phyloP scores from a whole-genome alignment of 164 flowering plant species.

The Litsea cubeba region DNA sequence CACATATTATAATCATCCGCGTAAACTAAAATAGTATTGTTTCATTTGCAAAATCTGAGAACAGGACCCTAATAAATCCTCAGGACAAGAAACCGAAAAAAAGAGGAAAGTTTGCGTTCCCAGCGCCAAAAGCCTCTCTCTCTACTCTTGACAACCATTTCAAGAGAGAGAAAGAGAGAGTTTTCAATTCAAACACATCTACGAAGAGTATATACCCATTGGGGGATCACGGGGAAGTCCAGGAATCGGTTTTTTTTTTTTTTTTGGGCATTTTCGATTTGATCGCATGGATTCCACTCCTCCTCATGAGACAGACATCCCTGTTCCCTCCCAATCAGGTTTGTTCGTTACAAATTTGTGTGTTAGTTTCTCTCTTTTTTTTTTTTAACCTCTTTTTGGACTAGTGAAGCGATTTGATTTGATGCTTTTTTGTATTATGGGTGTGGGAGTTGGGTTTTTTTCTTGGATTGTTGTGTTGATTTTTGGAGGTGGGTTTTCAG shows the following conservation, averaged over 20 bases:
- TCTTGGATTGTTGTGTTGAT: background rate
- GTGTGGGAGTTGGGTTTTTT: background rate
- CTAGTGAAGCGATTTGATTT: background rate
- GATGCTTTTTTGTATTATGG: conserved; percentile 2
- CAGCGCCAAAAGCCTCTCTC: background rate
- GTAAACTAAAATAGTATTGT: no score
- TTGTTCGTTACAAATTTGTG: background rate
- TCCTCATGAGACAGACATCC: conserved; percentile 30
- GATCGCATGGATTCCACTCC: conserved; percentile 42
- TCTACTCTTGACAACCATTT: background rate
- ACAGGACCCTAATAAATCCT: no score
- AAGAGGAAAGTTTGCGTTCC: background rate
- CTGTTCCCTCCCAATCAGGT: conserved; percentile 29
- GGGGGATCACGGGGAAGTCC: background rate
- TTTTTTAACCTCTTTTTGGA: no score
- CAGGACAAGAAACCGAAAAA: no score
- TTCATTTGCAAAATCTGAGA: no score
- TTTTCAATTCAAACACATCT: background rate
- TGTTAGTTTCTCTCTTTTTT: background rate
- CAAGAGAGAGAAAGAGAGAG: background rate
- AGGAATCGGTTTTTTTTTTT: background rate
- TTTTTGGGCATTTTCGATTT: conserved; percentile 5
- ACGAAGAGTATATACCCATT: background rate
- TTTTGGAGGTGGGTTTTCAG: background rate
- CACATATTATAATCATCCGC: no score